Base-by-base conservation (phyloP, 2,329 filamentous ascomycete genomes). In the Aspergillus sp. region DNA sequence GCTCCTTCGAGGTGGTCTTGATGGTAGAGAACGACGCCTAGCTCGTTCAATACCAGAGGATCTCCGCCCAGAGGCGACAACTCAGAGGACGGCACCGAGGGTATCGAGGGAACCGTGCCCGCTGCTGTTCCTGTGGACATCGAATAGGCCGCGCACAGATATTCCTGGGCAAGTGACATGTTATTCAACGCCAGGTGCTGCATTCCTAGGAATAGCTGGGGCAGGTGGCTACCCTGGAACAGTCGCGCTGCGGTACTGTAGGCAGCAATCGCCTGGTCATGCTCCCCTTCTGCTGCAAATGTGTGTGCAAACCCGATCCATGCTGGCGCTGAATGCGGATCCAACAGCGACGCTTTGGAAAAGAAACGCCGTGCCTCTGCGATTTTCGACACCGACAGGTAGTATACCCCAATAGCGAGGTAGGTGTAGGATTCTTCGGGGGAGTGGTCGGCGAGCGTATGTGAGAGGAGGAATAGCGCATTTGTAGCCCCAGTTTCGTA, bases 251-350 rank as follows among this genome's bases (percentile, higher is more conserved):
- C 95, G 1, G 95, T 99, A 30, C 91, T 96, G 77, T 99, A 99
- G 0, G 96, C 95, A 8, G 93, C 96, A 62, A 99, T 97, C 48
- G 95, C 95, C 77, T 99, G 95, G 73, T 99, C 95, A 73, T 98
- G 93, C 75, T 99, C 95, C 52, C 95, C 95, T 73, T 99, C 95
- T 11, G 92, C 93, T 1, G 95, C 95, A 72, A 99, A 99, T 0
- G 95, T 99, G 73, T 99, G 96, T 1, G 95, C 95, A 70, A 99
- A 99, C 1, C 96, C 95, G 63, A 99, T 98, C 95, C 95, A 99
- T 3, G 95, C 95, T 1, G 95, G 91, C 0, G 93, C 93, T 68
- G 96, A 99, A 77, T 98, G 93, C 6, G 93, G 90, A 70, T 99
- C 93, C 88, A 99, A 93, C 80, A 98, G 89, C 64, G 91, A 96